Percentiles rank a stretch among this genome's conserved stretches.
Evolutionary conservation across 495 filamentous ascomycete genomes (phyloP).

Genomic region (Penicillium arizonense): DNA sequence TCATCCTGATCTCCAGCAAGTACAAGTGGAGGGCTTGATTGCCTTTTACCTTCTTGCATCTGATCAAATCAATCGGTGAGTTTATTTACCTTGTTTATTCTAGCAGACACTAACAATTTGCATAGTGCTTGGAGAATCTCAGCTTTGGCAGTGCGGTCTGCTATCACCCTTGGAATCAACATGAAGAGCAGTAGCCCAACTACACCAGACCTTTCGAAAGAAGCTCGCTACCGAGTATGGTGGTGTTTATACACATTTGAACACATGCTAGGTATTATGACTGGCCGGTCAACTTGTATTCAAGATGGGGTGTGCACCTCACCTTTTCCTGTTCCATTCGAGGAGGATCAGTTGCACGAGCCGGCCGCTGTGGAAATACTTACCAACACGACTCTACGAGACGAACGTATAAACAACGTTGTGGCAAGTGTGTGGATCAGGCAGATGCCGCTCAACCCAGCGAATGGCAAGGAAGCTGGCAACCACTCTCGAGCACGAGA

Average conservation of each 20-base stretch:
- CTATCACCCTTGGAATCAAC: constrained; percentile 61
- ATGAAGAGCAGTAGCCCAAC: constrained; percentile 56
- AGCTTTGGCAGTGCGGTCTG: constrained; percentile 60
- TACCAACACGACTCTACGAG: constrained; percentile 30
- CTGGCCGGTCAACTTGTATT: constrained; percentile 62
- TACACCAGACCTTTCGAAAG: constrained; percentile 54
- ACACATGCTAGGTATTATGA: constrained; percentile 59
- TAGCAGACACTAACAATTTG: background rate
- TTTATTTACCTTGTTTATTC: background rate
- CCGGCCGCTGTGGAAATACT: constrained; percentile 31
- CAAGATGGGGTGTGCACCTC: constrained; percentile 57
- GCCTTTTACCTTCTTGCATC: constrained; percentile 61
- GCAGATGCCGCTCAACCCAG: constrained; percentile 38
- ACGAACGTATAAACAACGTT: constrained; percentile 35
- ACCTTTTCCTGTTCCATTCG: constrained; percentile 58
- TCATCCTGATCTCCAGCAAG: constrained; percentile 61
- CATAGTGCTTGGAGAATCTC: constrained; percentile 62
- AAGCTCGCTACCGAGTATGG: constrained; percentile 63
- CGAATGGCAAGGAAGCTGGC: constrained; percentile 25
- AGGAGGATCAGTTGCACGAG: constrained; percentile 49
- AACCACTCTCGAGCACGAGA: constrained; percentile 21
- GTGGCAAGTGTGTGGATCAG: constrained; percentile 38
- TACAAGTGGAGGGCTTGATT: constrained; percentile 58
- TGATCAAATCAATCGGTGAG: constrained; percentile 64
- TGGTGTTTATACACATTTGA: constrained; percentile 65